phyloP scores from a whole-genome alignment of 139 green algal species.

The Chlorella ohadii region DNA sequence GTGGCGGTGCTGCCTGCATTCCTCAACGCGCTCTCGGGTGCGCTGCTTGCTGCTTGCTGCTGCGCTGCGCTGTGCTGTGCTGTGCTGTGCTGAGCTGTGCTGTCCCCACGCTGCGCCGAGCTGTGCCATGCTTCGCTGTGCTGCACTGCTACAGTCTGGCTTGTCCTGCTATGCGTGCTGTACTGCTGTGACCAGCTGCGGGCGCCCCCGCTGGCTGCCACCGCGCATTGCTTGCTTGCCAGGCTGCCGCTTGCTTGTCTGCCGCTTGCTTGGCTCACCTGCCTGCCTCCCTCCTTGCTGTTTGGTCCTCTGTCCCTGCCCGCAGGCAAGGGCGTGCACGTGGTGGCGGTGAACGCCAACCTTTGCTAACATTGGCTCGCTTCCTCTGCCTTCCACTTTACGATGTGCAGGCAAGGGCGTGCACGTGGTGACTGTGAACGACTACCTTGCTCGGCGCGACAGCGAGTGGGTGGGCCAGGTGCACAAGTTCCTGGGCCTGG shows the following conservation, averaged over 20 bases:
- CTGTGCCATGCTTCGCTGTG: too few relatives aligned
- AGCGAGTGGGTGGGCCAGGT: slow-evolving; percentile 97
- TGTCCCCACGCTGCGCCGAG: too few relatives aligned
- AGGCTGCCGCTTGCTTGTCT: too few relatives aligned
- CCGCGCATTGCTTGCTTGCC: too few relatives aligned
- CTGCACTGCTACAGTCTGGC: too few relatives aligned
- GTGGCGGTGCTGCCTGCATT: slow-evolving; percentile 96
- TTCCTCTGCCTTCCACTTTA: not conserved
- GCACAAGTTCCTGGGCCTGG: slow-evolving; percentile 94
- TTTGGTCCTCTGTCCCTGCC: too few relatives aligned
- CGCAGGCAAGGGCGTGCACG: slow-evolving; percentile 92
- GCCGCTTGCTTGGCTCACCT: too few relatives aligned
- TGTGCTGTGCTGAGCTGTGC: slow-evolving; percentile 8
- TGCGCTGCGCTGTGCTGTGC: slow-evolving; percentile 11
- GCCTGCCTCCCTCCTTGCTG: too few relatives aligned
- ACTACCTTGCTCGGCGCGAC: slow-evolving; percentile 97
- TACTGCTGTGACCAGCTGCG: too few relatives aligned
- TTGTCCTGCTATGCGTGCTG: too few relatives aligned
- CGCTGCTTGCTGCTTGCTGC: not conserved
- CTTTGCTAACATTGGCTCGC: too few relatives aligned
- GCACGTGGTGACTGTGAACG: slow-evolving; percentile 99
- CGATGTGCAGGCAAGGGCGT: slow-evolving; percentile 80
- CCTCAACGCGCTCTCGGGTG: slow-evolving; percentile 90
- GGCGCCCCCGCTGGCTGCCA: too few relatives aligned
- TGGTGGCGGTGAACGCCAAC: slow-evolving; percentile 99